A percentile compares a stretch with the other conserved stretches of the same genome.
phyloP scores from a whole-genome alignment of 2,329 filamentous ascomycete species.

The Cytospora piceae region DNA sequence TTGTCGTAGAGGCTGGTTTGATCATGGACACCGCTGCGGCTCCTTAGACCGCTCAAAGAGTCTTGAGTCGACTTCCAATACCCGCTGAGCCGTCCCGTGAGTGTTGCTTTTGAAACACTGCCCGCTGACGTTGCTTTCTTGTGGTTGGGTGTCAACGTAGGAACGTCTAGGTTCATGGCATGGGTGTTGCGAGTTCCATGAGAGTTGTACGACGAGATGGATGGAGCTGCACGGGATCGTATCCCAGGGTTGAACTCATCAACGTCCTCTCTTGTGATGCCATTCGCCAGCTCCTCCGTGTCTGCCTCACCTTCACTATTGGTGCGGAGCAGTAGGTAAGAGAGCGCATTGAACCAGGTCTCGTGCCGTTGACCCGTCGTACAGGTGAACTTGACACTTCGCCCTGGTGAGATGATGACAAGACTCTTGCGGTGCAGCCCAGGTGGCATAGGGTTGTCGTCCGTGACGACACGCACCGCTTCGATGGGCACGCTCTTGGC shows the following conservation, averaged over 20 bases:
- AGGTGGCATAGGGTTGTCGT: conserved; percentile 94
- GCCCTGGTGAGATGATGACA: conserved; percentile 84
- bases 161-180: conserved; percentile 54
- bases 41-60: conserved; percentile 58
- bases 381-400: conserved; percentile 91
- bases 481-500: conserved; percentile 94
- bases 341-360: conserved; percentile 97
- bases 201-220: conserved; percentile 81
- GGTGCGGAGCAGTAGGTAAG: conserved; percentile 84
- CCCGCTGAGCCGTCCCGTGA: conserved; percentile 57
- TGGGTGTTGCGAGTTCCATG: conserved; percentile 70
- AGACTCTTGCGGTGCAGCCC: conserved; percentile 94
- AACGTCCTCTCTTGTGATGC: conserved; percentile 64
- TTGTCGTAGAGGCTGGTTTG: conserved; percentile 52
- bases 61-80: conserved; percentile 59
- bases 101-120: conserved; percentile 18
- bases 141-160: conserved; percentile 58
- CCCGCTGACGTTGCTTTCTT: conserved; percentile 39
- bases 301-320: conserved; percentile 65
- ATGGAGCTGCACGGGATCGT: conserved; percentile 61
- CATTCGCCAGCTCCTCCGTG: conserved; percentile 60
- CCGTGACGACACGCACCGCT: conserved; percentile 85
- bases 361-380: conserved; percentile 93
- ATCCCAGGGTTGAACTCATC: conserved; percentile 78
- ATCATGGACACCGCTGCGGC: conserved; percentile 50